Conservation (phyloP, 2,329 filamentous ascomycete species). For the Trichophyton schoenleinii region DNA sequence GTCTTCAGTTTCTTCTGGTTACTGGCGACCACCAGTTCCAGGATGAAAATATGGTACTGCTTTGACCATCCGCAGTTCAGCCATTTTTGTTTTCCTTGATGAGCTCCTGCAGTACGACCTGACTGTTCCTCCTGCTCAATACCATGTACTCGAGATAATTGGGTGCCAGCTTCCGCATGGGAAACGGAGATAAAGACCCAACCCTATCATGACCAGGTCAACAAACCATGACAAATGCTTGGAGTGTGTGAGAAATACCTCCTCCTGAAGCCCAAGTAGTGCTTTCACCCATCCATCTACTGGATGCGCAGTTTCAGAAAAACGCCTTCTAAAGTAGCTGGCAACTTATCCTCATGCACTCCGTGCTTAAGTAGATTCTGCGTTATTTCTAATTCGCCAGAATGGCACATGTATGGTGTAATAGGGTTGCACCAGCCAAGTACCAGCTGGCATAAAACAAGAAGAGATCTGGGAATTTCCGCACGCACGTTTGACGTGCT, state of each 20-base stretch:
- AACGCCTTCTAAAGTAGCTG: neutral
- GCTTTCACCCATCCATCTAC: neutral
- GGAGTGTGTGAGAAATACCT: neutral
- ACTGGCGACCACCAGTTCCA: neutral
- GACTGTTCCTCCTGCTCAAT: neutral
- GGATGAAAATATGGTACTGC: neutral
- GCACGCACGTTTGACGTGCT: neutral
- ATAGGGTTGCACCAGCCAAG: slow-evolving; percentile 5
- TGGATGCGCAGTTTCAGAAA: neutral
- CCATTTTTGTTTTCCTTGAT: neutral
- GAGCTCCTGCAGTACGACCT: neutral
- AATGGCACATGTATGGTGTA: slow-evolving; percentile 15
- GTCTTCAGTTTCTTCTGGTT: neutral
- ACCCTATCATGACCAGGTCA: neutral
- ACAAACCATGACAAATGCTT: neutral
- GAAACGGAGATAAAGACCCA: neutral
- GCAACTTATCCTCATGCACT: neutral
- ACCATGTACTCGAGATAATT: neutral
- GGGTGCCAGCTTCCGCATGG: neutral
- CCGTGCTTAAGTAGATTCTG: neutral
- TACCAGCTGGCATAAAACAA: neutral
- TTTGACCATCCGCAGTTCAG: neutral
- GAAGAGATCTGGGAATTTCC: neutral
- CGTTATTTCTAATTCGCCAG: neutral
- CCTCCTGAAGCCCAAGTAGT: neutral